Conservation (phyloP, 2,329 filamentous ascomycete species). For the Beauveria australis region DNA sequence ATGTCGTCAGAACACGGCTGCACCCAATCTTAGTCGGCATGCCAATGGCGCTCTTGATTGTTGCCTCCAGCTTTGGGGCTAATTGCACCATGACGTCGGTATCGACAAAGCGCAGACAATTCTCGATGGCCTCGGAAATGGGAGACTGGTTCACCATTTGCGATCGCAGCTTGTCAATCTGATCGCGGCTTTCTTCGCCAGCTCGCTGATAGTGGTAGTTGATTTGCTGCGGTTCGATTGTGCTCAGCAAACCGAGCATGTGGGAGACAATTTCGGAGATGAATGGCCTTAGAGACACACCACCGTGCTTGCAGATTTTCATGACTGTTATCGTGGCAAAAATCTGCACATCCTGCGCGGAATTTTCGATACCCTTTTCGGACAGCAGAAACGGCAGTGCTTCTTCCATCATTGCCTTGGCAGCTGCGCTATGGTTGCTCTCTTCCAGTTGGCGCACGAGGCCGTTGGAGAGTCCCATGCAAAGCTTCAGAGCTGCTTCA, state of each 20-base stretch:
- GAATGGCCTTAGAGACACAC: conserved; percentile 69
- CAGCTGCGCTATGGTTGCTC: conserved; percentile 60
- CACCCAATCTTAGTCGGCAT: conserved; percentile 93
- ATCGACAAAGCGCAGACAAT: conserved; percentile 78
- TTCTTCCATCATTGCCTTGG: conserved; percentile 72
- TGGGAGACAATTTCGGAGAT: conserved; percentile 75
- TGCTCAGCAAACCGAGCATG: conserved; percentile 73
- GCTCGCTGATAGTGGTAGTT: conserved; percentile 92
- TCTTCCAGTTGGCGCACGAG: conserved; percentile 80
- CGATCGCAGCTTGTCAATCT: conserved; percentile 81
- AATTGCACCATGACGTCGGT: conserved; percentile 67
- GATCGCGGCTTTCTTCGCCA: conserved; percentile 75
- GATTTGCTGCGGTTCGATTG: conserved; percentile 78
- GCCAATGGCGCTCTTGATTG: conserved; percentile 79
- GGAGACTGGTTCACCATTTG: conserved; percentile 77
- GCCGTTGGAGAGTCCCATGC: conserved; percentile 74
- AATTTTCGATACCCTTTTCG: conserved; percentile 79
- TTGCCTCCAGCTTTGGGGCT: conserved; percentile 62
- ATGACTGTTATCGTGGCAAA: conserved; percentile 80
- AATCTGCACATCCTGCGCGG: conserved; percentile 75
- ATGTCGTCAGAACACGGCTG: conserved; percentile 71
- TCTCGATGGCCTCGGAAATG: conserved; percentile 85
- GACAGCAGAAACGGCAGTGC: conserved; percentile 88
- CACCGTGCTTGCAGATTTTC: conserved; percentile 82
- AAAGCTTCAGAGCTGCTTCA: conserved; percentile 70